Evolutionary conservation across 2,329 filamentous ascomycete genomes (phyloP), one percentile per base, ranked within the genome.

Genomic region (Sarocladium brachiariae): DNA sequence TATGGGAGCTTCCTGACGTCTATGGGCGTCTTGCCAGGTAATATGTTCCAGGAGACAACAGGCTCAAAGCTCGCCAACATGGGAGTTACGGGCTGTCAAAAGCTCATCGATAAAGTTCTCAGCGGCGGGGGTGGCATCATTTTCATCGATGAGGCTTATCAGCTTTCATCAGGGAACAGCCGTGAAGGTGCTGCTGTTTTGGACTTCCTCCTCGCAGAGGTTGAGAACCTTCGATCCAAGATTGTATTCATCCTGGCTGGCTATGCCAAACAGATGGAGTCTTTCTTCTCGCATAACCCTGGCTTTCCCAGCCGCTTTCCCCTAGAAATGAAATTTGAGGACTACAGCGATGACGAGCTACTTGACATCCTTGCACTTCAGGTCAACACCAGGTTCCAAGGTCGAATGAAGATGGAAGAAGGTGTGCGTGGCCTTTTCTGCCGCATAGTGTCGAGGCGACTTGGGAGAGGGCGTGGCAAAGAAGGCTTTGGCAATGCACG

Each of bases 101-200:
- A 74, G 11, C 63, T 82, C 0, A 18, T 71, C 0, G 63, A 70
- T 1, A 46, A 59, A 0, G 71, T 91, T 33, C 59, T 80, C 3
- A 70, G 81, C 24, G 56, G 65, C 1, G 81, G 78, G 0, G 87
- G 86, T 0, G 87, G 87, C 0, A 83, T 83, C 0, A 59, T 89
- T 1, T 91, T 92, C 59, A 84, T 92, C 19, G 87, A 92, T 53
- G 87, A 92, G 62, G 86, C 87, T 0, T 90, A 92, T 58, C 86
- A 91, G 55, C 70, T 92, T 0, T 74, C 80, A 0, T 79, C 78
- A 1, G 76, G 76, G 0, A 77, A 79, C 51, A 84, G 68, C 19
- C 58, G 61, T 2, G 78, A 77, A 0, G 86, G 86, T 0, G 70
- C 66, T 0, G 74, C 76, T 0, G 84, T 89, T 0, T 68, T 92